These are phyloP conservation scores for Blastosporella zonata DNA, from an alignment of 1,284 basidiomycete species.

Conservation along the genomic window DNA sequence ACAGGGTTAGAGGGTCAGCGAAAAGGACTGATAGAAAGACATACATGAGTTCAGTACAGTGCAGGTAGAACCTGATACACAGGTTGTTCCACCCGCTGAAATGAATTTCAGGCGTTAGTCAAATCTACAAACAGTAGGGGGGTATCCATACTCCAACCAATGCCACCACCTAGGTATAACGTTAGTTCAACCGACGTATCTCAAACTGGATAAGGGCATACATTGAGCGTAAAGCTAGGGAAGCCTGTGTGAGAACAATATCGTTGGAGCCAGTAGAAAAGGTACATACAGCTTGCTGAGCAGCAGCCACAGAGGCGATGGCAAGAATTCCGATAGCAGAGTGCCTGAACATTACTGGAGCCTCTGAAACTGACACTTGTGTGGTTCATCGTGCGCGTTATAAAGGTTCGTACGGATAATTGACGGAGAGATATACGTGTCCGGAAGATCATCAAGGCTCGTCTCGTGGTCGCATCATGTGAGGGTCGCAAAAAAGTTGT, in stretches of 20 bases:
- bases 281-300: slow-evolving; percentile 26
- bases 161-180: slow-evolving; percentile 8
- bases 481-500: background rate
- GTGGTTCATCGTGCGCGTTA: background rate
- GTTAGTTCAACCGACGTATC: background rate
- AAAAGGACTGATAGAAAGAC: background rate
- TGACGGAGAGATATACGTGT: background rate
- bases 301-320: slow-evolving; percentile 16
- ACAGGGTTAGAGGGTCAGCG: background rate
- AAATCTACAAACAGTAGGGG: background rate
- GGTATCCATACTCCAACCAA: slow-evolving; percentile 13
- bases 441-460: background rate
- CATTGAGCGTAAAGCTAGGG: slow-evolving; percentile 15
- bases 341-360: slow-evolving; percentile 14
- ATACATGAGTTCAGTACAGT: slow-evolving; percentile 22
- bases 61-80: slow-evolving; percentile 23
- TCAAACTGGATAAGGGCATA: background rate
- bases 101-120: background rate
- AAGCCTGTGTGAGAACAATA: background rate
- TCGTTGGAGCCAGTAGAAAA: background rate
- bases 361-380: background rate
- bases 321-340: slow-evolving; percentile 13
- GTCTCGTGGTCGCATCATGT: too few species aligned
- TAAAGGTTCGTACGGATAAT: slow-evolving; percentile 7
- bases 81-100: slow-evolving; percentile 21